phyloP scores from a whole-genome alignment of 2,329 filamentous ascomycete species.

The Fusarium sp. region DNA sequence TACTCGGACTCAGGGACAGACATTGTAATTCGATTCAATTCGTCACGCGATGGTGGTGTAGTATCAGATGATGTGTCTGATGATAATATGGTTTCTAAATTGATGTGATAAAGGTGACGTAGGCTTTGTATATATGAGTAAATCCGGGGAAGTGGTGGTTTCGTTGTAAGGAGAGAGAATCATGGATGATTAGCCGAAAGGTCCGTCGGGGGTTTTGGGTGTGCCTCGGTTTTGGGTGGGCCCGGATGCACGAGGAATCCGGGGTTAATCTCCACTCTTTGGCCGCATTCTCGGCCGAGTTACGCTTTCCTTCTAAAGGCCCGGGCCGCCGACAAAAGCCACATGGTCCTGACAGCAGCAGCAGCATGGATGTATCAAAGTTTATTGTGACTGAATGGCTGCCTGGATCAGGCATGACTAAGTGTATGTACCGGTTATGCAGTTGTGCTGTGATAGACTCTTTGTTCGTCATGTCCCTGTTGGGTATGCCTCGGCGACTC shows the following conservation, averaged over 20 bases:
- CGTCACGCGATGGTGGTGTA: background rate
- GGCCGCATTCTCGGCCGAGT: slow-evolving; percentile 40
- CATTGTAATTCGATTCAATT: slow-evolving; percentile 61
- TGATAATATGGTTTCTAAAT: background rate
- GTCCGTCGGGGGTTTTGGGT: slow-evolving; percentile 1
- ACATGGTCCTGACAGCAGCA: background rate
- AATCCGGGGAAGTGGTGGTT: background rate
- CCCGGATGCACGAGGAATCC: slow-evolving; percentile 16
- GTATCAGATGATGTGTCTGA: background rate
- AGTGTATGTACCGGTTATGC: too few relatives aligned
- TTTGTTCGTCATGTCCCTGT: background rate
- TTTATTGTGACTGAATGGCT: background rate
- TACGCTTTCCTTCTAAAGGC: slow-evolving; percentile 6
- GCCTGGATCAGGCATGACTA: background rate
- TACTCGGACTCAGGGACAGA: slow-evolving; percentile 78
- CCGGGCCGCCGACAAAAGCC: slow-evolving; percentile 11
- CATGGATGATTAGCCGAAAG: slow-evolving; percentile 1
- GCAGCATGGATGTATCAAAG: slow-evolving; percentile 1
- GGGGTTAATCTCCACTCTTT: slow-evolving; percentile 27
- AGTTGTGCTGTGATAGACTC: background rate
- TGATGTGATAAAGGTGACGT: background rate
- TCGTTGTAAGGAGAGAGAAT: slow-evolving; percentile 1
- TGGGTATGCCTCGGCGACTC: slow-evolving; percentile 5
- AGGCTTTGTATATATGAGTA: background rate
- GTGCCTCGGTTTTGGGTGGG: slow-evolving; percentile 41